Evolutionary conservation across 1,284 basidiomycete species (phyloP), one percentile per base, ranked within the genome.

Genomic region (Ceratobasidium sp.): DNA sequence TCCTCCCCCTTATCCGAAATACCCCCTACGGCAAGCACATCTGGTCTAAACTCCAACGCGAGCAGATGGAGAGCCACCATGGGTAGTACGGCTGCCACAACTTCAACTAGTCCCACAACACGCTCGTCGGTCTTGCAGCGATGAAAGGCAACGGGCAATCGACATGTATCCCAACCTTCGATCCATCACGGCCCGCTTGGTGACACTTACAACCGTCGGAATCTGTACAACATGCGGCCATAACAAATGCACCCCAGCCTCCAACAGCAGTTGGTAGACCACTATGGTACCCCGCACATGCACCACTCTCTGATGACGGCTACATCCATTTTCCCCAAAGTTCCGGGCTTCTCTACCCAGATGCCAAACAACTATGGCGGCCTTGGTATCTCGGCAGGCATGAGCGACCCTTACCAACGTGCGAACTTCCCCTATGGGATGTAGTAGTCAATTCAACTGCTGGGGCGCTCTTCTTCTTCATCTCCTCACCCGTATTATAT

Each of bases 11-110:
- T 75, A 97, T 98, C 79, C 92, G 96, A 78, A 98, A 97, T 83
- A 98, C 96, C 3, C 96, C 96, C 2, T 98, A 98, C 78, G 96
- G 96, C 78, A 98, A 98, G 85, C 91, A 96, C 67, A 98, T 98
- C 78, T 96, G 97, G 82, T 96, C 94, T 84, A 97, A 97, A 83
- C 85, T 98, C 71, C 94, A 97, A 81, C 92, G 94, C 71, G 93
- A 96, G 83, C 92, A 94, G 79, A 85, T 89, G 82, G 92, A 93
- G 26, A 80, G 81, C 36, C 79, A 81, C 75, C 76, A 78, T 72
- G 78, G 79, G 52, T 87, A 85, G 76, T 90, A 85, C 75, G 77
- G 76, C 2, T 72, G 82, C 48, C 79, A 84, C 71, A 79, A 77
- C 48, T 81, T 77, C 26, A 80, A 77, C 74, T 78, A 76, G 55